phyloP scores from a whole-genome alignment of 2,329 filamentous ascomycete genomes.

The Aspergillus brasiliensis region DNA sequence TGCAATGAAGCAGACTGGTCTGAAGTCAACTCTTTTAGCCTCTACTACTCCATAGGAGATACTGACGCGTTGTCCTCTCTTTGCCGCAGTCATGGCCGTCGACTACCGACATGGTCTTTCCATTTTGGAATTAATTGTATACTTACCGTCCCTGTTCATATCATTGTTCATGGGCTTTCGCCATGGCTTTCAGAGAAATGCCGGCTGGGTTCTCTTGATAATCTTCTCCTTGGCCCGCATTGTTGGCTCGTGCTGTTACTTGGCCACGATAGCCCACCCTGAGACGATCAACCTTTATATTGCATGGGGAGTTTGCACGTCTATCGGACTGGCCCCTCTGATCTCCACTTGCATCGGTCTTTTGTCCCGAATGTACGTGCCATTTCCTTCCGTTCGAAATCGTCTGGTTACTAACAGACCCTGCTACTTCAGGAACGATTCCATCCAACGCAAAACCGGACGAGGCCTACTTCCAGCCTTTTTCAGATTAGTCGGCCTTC shows the following conservation, averaged over 20 bases:
- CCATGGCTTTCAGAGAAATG: slow-evolving; percentile 45
- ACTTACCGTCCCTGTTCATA: slow-evolving; percentile 35
- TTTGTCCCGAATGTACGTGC: slow-evolving; percentile 38
- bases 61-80: neutral
- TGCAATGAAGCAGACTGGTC: neutral
- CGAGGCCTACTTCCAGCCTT: slow-evolving; percentile 23
- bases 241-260: slow-evolving; percentile 52
- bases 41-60: neutral
- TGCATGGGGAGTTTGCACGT: slow-evolving; percentile 48
- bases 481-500: slow-evolving; percentile 33
- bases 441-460: slow-evolving; percentile 22
- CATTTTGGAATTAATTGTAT: slow-evolving; percentile 40
- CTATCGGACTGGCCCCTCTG: slow-evolving; percentile 53
- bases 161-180: slow-evolving; percentile 34
- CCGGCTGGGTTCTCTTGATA: slow-evolving; percentile 58
- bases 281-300: slow-evolving; percentile 38
- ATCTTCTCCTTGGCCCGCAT: slow-evolving; percentile 57
- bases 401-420: neutral
- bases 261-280: slow-evolving; percentile 52
- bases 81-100: slow-evolving; percentile 23
- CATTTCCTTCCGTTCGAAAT: neutral
- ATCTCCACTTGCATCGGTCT: slow-evolving; percentile 51
- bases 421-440: slow-evolving; percentile 23
- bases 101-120: slow-evolving; percentile 36
- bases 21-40: neutral